These are phyloP conservation scores for Chlorella sp. DNA, from an alignment of 139 green algal genomes.

Conservation along the genomic window DNA sequence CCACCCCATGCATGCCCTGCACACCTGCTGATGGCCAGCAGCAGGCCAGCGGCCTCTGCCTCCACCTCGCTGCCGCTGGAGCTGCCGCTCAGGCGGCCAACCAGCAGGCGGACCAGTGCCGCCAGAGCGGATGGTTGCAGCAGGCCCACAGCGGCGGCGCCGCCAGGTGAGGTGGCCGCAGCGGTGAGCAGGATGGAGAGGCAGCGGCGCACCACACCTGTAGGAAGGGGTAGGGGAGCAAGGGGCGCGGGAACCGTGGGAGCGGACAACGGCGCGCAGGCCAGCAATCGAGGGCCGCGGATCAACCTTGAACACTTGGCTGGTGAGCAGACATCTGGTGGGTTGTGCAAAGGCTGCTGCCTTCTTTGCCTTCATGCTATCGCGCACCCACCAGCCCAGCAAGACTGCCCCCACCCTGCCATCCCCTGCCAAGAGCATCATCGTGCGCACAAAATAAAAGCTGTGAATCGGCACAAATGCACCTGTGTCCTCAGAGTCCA, in stretches of 20 bases:
- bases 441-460: no score
- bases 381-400: no score
- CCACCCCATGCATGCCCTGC: no score
- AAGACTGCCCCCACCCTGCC: no score
- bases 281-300: no score
- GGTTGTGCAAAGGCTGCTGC: no score
- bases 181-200: constrained; percentile 23
- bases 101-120: constrained; percentile 13
- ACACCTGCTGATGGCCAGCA: background rate
- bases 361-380: no score
- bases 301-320: no score
- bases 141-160: background rate
- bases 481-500: constrained; percentile 16
- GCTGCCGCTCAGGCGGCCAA: background rate
- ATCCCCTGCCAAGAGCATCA: no score
- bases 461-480: no score
- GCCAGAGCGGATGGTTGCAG: background rate
- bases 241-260: background rate
- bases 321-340: no score
- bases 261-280: no score
- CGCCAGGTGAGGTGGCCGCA: background rate
- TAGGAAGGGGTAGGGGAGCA: background rate
- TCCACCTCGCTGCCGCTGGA: background rate
- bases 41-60: background rate
- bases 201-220: constrained; percentile 3